Percentiles rank a stretch among this genome's conserved stretches.
Conservation (phyloP, 1,284 basidiomycete genomes). For the Ceratobasidium sp. region DNA sequence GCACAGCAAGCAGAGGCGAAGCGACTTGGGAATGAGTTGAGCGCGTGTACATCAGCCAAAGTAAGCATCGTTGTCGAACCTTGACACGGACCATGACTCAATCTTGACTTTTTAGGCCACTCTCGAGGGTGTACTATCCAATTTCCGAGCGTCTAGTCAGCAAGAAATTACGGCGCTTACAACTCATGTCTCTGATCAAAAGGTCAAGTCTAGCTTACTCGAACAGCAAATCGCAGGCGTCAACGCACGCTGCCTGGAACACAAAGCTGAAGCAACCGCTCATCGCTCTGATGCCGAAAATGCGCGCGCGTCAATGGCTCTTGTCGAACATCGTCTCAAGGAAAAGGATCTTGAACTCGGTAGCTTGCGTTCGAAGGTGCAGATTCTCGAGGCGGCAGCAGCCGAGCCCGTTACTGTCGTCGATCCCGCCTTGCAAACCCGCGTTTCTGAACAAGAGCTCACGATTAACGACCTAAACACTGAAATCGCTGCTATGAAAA, state of each 20-base stretch:
- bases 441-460: neutral
- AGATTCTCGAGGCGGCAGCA: neutral
- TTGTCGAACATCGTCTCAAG: conserved; percentile 13
- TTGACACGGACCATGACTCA: neutral
- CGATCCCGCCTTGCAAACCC: neutral
- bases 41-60: conserved; percentile 1
- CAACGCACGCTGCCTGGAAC: neutral
- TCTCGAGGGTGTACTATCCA: neutral
- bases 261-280: conserved; percentile 1
- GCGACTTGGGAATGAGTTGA: conserved; percentile 10
- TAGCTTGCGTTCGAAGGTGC: conserved; percentile 2
- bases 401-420: neutral
- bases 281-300: conserved; percentile 20
- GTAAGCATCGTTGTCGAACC: neutral
- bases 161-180: conserved; percentile 1
- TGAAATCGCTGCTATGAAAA: neutral
- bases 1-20: neutral
- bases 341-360: conserved; percentile 26
- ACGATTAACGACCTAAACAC: neutral
- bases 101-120: neutral
- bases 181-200: conserved; percentile 6
- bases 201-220: neutral
- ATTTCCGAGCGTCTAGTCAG: conserved; percentile 2
- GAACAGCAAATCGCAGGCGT: conserved; percentile 20
- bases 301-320: neutral